Percentiles rank a stretch among this genome's conserved stretches.
Conservation (phyloP, 2,329 filamentous ascomycete species). For the Hirsutella minnesotensis region DNA sequence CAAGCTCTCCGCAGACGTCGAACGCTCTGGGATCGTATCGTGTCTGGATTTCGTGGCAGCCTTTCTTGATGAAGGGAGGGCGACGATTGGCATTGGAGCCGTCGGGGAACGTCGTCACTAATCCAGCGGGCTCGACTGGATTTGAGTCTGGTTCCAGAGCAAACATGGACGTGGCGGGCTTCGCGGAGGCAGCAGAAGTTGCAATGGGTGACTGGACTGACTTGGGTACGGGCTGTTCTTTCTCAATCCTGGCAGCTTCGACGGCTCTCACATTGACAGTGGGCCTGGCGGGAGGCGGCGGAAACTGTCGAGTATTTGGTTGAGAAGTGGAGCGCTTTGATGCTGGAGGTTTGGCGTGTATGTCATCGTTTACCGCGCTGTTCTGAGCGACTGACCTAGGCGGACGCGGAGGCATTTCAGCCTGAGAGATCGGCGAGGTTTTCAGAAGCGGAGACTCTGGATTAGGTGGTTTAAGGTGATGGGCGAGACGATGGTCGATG, state of each 20-base stretch:
- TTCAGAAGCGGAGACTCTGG: slow-evolving; percentile 11
- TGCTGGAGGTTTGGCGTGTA: slow-evolving; percentile 11
- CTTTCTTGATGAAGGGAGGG: slow-evolving; percentile 62
- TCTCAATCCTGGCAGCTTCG: slow-evolving; percentile 22
- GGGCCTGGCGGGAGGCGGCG: slow-evolving; percentile 16
- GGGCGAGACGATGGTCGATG: slow-evolving; percentile 31
- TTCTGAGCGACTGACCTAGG: slow-evolving; percentile 24
- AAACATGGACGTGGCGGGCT: neutral
- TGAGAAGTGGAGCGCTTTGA: slow-evolving; percentile 14
- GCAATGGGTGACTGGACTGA: neutral
- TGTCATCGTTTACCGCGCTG: slow-evolving; percentile 8
- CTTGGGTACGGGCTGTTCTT: slow-evolving; percentile 10
- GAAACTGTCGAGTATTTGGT: slow-evolving; percentile 15
- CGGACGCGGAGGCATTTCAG: slow-evolving; percentile 29
- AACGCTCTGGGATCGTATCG: slow-evolving; percentile 81
- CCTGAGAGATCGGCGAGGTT: slow-evolving; percentile 5
- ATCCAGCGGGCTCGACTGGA: slow-evolving; percentile 32
- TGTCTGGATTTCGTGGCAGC: slow-evolving; percentile 64
- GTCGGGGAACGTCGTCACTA: slow-evolving; percentile 65
- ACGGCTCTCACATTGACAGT: slow-evolving; percentile 19
- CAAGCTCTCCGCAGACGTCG: slow-evolving; percentile 76
- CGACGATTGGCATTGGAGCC: slow-evolving; percentile 73
- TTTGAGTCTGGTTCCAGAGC: slow-evolving; percentile 11
- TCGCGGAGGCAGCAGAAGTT: neutral
- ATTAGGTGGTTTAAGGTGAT: slow-evolving; percentile 36